Evolutionary conservation across 2,329 filamentous ascomycete species (phyloP).

Genomic region (Dothiorella sarmentorum): DNA sequence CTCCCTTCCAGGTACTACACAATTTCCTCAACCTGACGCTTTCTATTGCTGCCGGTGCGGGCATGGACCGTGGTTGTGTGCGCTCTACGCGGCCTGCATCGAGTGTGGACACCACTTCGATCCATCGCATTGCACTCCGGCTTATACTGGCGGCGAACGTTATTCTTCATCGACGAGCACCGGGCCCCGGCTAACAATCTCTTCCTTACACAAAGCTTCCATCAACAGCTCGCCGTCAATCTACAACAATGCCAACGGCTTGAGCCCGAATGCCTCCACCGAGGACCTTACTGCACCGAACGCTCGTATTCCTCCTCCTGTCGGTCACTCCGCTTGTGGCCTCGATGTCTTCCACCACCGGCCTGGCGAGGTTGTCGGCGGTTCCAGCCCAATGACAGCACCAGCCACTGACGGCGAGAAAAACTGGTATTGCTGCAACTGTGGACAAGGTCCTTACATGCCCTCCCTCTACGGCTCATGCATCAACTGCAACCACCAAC

Average conservation of each 20-base stretch:
- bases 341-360: not conserved
- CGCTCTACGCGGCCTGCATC: not conserved
- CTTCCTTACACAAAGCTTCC: not conserved
- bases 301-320: not conserved
- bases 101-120: slow-evolving; percentile 2
- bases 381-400: not conserved
- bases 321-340: not conserved
- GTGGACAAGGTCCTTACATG: not conserved
- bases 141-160: not conserved
- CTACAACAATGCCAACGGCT: not conserved
- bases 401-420: not conserved
- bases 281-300: not conserved
- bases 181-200: not conserved
- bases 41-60: slow-evolving; percentile 11
- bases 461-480: not conserved
- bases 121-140: not conserved
- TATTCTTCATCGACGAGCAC: not conserved
- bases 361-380: not conserved
- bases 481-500: not conserved
- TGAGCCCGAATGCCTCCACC: not conserved
- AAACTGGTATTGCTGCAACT: not conserved
- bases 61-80: not conserved
- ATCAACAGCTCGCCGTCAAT: not conserved
- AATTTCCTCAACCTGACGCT: not conserved
- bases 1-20: not conserved